phyloP scores from a whole-genome alignment of 176 grass and related monocot genomes.

The Olyra latifolia region DNA sequence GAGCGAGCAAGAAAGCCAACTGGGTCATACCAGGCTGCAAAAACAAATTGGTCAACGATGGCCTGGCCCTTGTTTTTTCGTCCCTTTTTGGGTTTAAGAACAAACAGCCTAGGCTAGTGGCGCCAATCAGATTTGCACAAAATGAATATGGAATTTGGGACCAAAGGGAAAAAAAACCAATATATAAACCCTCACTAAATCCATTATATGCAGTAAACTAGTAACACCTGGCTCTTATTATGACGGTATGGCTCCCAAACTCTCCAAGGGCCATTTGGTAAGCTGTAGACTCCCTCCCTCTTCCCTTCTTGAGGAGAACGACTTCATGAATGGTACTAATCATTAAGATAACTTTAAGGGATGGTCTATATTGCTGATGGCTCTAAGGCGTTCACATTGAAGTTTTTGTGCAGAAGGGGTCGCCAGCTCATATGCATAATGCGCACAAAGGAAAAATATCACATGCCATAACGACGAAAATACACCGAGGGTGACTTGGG shows the following conservation, averaged over 20 bases:
- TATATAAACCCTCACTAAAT: background rate
- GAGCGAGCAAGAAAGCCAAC: background rate
- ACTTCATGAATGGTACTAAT: background rate
- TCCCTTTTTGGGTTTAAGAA: background rate
- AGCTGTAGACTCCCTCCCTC: background rate
- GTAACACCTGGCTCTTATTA: background rate
- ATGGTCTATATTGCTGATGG: background rate
- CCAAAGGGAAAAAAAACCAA: background rate
- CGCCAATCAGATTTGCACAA: background rate
- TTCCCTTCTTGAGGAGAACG: background rate
- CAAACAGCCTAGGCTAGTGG: background rate
- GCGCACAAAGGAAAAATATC: background rate
- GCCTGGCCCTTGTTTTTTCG: background rate
- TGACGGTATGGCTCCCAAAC: background rate
- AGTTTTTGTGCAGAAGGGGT: background rate
- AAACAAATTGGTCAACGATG: background rate
- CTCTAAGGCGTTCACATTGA: background rate
- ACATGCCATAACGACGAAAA: background rate
- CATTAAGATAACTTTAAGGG: background rate
- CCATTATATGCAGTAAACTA: too few relatives aligned
- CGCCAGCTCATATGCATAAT: background rate
- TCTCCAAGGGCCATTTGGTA: slow-evolving; percentile 11
- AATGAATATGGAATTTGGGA: background rate
- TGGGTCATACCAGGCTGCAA: background rate
- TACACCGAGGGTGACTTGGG: background rate